Evolutionary conservation across 208 protist species (phyloP), one percentile per base, ranked within the genome.

Genomic region (Spongospora subterranea): DNA sequence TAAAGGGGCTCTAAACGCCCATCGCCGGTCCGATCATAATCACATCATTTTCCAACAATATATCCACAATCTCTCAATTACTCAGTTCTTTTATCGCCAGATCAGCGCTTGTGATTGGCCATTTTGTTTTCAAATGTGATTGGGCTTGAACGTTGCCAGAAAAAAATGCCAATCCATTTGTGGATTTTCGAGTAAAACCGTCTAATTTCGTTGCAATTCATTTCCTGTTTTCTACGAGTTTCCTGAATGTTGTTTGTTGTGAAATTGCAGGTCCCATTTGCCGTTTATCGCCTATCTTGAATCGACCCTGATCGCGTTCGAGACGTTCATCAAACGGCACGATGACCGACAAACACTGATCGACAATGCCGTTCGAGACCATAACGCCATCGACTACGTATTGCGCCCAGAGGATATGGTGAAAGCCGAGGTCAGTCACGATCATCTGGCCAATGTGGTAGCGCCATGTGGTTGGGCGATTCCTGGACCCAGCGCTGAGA

Each of bases 361-460:
- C n/a, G 71, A 82, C n/a, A 82, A 82, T 20, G n/a, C 40, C 17
- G n/a, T 35, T 43, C 17, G 17, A 20, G 71, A 82, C 11, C 35
- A 45, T 43, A 82, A 82, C 71, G 71, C 6, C 17, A 82, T 82
- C 71, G 35, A 35, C 13, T 43, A 43, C 71, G 71, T 82, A 35
- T 40, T 82, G 17, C 71, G 71, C 6, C 6, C 40, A 20, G 71
- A 82, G n/a, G 71, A 82, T 43, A 43, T 82, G 17, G 40, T 82
- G 35, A 82, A 82, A 82, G 71, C n/a, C n/a, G 71, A 82, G 71
- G 71, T 82, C 13, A 60, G 24, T 6, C n/a, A n/a, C n/a, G n/a
- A n/a, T n/a, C n/a, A n/a, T n/a, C n/a, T n/a, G n/a, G n/a, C n/a
- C n/a, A n/a, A n/a, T n/a, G n/a, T n/a, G n/a, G n/a, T n/a, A n/a